phyloP scores from a whole-genome alignment of 2,329 filamentous ascomycete species.

The Aspergillus cejpii region DNA sequence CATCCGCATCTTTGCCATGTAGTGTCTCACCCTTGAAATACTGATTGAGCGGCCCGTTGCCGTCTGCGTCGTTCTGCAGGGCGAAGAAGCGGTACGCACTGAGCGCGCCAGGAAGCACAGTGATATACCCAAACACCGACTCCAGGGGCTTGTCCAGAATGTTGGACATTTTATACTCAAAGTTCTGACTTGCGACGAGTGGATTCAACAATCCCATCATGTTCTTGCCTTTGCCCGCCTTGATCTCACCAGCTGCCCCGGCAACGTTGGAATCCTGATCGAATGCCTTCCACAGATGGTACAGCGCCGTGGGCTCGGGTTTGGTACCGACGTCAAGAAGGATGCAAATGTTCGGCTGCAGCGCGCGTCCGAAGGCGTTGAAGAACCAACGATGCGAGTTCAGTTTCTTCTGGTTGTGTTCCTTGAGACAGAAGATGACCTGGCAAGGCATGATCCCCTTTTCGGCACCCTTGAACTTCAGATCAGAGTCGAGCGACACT shows the following conservation, averaged over 20 bases:
- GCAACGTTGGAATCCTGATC: conserved; percentile 96
- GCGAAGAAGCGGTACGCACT: conserved; percentile 95
- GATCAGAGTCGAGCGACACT: conserved; percentile 86
- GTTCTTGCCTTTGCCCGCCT: conserved; percentile 84
- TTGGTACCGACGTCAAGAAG: conserved; percentile 93
- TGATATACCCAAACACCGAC: conserved; percentile 97
- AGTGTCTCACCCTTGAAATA: conserved; percentile 99
- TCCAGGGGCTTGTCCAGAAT: conserved; percentile 96
- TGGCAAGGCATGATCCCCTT: conserved; percentile 98
- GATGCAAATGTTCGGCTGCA: conserved; percentile 96
- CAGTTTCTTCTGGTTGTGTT: conserved; percentile 94
- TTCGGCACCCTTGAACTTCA: conserved; percentile 98
- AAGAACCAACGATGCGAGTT: conserved; percentile 99
- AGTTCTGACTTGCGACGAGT: conserved; percentile 93
- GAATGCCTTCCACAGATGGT: conserved; percentile 98
- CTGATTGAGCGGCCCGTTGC: conserved; percentile 89
- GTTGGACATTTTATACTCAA: conserved; percentile 99
- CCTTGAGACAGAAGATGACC: conserved; percentile 97
- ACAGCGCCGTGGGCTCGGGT: conserved; percentile 81
- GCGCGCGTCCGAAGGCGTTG: conserved; percentile 86
- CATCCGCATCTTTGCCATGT: conserved; percentile 90
- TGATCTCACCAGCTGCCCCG: conserved; percentile 94
- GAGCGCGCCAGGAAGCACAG: conserved; percentile 86
- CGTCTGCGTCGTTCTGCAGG: conserved; percentile 91
- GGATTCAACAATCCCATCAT: conserved; percentile 84